phyloP scores from a whole-genome alignment of 2,329 filamentous ascomycete species.

The Lanzia echinophila region DNA sequence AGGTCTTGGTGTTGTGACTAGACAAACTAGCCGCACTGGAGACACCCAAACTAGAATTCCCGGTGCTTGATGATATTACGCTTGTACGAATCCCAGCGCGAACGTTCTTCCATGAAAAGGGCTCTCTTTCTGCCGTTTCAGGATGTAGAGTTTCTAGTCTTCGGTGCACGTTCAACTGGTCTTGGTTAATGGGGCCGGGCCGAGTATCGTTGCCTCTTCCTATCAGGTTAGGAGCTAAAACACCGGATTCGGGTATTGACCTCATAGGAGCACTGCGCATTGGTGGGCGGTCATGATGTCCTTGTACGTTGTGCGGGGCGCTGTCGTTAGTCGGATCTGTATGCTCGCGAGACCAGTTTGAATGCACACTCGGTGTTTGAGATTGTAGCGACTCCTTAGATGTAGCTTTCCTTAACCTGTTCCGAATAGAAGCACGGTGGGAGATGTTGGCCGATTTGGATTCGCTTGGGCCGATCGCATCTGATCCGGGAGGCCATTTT shows the following conservation, averaged over 20 bases:
- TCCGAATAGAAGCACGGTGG: slow-evolving; percentile 12
- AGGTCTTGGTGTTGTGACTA: slow-evolving; percentile 28
- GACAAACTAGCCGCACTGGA: slow-evolving; percentile 28
- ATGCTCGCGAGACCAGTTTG: slow-evolving; percentile 17
- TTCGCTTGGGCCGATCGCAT: no score
- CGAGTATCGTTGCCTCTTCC: not conserved
- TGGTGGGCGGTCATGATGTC: slow-evolving; percentile 25
- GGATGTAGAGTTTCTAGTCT: slow-evolving; percentile 4
- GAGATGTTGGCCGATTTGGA: slow-evolving; percentile 16
- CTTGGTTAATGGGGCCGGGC: not conserved
- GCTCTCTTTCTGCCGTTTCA: slow-evolving; percentile 1
- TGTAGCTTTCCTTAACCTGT: slow-evolving; percentile 20
- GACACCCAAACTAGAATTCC: slow-evolving; percentile 13
- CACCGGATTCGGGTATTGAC: slow-evolving; percentile 23
- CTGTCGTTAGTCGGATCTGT: not conserved
- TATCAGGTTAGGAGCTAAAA: slow-evolving; percentile 11
- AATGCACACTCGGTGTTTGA: slow-evolving; percentile 20
- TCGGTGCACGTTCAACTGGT: not conserved
- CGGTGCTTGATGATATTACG: not conserved
- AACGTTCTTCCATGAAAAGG: slow-evolving; percentile 27
- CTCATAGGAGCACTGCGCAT: slow-evolving; percentile 18
- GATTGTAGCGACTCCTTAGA: slow-evolving; percentile 27
- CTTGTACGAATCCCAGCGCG: slow-evolving; percentile 12
- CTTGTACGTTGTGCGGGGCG: slow-evolving; percentile 9
- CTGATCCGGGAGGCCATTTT: slow-evolving; percentile 13